Evolutionary conservation across 2,329 filamentous ascomycete genomes (phyloP).

Genomic region (Zopfia rhizophila): DNA sequence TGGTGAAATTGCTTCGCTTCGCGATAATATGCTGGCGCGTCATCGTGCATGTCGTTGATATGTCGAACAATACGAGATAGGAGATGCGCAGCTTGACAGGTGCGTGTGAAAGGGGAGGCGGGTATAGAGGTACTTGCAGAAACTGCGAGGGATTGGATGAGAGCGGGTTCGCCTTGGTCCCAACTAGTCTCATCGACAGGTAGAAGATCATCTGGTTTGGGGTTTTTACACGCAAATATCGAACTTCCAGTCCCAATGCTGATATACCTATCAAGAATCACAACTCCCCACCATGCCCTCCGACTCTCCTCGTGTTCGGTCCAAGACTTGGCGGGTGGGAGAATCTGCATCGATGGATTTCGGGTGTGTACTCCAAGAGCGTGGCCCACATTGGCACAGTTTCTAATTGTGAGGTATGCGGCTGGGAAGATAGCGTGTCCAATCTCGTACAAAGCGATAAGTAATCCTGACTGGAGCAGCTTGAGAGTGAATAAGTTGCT

Average conservation of each 20-base stretch:
- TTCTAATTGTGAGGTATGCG: constrained; percentile 42
- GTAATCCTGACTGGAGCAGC: constrained; percentile 43
- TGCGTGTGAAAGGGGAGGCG: too few relatives aligned
- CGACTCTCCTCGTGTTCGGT: constrained; percentile 35
- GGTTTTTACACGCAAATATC: constrained; percentile 15
- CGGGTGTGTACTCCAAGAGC: too few relatives aligned
- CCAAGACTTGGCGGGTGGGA: constrained; percentile 18
- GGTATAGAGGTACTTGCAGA: too few relatives aligned
- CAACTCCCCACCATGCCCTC: constrained; percentile 39
- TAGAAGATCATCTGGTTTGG: constrained; percentile 21
- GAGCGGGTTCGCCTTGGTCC: too few relatives aligned
- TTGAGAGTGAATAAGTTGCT: too few relatives aligned
- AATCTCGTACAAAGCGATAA: constrained; percentile 48
- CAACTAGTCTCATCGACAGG: constrained; percentile 17
- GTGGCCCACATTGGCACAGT: constrained; percentile 35
- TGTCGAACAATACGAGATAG: too few relatives aligned
- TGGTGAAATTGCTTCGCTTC: too few relatives aligned
- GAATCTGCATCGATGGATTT: constrained; percentile 9
- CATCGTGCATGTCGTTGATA: too few relatives aligned
- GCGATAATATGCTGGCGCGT: too few relatives aligned
- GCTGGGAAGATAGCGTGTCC: constrained; percentile 51
- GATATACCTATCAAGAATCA: constrained; percentile 35
- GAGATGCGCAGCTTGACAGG: too few relatives aligned
- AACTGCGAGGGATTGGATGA: too few relatives aligned
- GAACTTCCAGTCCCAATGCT: constrained; percentile 13